Conservation (phyloP, 768 basidiomycete species). For the Termitomyces sp. region DNA sequence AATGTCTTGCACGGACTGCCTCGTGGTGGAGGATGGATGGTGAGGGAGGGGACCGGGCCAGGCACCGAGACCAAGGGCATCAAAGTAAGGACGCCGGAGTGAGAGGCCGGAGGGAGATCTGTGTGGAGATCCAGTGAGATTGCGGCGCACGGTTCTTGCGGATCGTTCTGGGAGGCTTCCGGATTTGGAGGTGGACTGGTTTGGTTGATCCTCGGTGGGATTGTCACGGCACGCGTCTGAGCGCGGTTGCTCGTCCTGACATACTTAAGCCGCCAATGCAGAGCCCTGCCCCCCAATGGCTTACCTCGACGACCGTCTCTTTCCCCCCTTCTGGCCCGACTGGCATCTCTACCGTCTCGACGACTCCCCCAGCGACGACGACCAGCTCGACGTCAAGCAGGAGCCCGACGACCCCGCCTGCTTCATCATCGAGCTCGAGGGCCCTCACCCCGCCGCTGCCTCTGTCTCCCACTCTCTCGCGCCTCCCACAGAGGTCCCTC, state of each 20-base stretch:
- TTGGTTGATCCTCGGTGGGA: constrained; percentile 30
- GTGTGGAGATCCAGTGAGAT: not conserved
- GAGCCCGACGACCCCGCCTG: constrained; percentile 34
- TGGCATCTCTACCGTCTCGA: not conserved
- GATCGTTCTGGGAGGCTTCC: constrained; percentile 15
- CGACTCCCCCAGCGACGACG: constrained; percentile 12
- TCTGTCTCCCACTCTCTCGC: constrained; percentile 36
- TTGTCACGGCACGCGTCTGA: not conserved
- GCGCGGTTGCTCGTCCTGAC: not conserved
- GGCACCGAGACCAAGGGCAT: not conserved
- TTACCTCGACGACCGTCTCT: not conserved
- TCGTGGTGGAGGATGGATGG: too few relatives aligned
- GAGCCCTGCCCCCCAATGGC: not conserved
- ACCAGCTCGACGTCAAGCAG: constrained; percentile 23
- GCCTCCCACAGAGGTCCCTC: constrained; percentile 61
- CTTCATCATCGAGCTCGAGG: constrained; percentile 41
- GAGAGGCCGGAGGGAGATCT: constrained; percentile 1
- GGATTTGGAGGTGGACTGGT: constrained; percentile 1
- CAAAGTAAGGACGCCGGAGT: constrained; percentile 5
- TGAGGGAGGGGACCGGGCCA: not conserved
- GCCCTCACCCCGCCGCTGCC: constrained; percentile 12
- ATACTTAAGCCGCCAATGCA: constrained; percentile 11
- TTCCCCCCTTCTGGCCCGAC: not conserved
- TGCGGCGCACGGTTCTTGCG: constrained; percentile 16
- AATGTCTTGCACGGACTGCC: too few relatives aligned